Conservation (phyloP, 176 grass and related monocot species). For the Urochloa ruziziensis region DNA sequence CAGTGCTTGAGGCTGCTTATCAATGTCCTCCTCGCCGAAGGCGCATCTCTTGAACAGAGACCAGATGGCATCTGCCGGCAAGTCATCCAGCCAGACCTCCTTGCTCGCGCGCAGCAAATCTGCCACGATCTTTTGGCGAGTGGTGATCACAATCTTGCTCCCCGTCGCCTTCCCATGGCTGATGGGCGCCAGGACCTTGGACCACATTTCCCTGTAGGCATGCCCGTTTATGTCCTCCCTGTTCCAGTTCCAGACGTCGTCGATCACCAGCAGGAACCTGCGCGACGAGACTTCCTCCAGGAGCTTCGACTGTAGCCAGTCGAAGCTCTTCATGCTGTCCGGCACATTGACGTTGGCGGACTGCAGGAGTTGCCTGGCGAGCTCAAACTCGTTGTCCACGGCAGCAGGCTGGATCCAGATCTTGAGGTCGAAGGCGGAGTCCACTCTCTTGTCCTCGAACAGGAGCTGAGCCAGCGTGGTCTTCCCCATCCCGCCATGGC, state of each 20-base stretch:
- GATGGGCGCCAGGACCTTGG: constrained; percentile 32
- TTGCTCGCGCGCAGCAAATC: background rate
- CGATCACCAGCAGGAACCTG: constrained; percentile 38
- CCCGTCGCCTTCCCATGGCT: background rate
- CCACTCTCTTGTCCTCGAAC: background rate
- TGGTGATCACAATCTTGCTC: constrained; percentile 48
- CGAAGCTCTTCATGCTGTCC: background rate
- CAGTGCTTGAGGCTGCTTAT: background rate
- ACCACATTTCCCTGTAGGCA: background rate
- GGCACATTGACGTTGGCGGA: background rate
- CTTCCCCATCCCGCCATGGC: constrained; percentile 47
- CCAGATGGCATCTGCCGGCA: constrained; percentile 8
- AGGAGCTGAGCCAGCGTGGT: constrained; percentile 37
- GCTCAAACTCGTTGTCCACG: constrained; percentile 11
- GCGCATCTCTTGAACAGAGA: constrained; percentile 30
- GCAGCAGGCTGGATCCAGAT: constrained; percentile 22
- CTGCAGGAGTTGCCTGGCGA: constrained; percentile 26
- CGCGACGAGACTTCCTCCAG: background rate
- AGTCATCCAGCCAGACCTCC: background rate
- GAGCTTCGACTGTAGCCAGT: background rate
- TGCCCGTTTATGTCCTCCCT: background rate
- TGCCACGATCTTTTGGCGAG: background rate
- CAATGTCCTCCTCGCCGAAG: background rate
- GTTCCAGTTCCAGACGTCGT: constrained; percentile 53
- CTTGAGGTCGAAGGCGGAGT: background rate